phyloP scores from a whole-genome alignment of 2,329 filamentous ascomycete species.

The Colletotrichum sublineola region DNA sequence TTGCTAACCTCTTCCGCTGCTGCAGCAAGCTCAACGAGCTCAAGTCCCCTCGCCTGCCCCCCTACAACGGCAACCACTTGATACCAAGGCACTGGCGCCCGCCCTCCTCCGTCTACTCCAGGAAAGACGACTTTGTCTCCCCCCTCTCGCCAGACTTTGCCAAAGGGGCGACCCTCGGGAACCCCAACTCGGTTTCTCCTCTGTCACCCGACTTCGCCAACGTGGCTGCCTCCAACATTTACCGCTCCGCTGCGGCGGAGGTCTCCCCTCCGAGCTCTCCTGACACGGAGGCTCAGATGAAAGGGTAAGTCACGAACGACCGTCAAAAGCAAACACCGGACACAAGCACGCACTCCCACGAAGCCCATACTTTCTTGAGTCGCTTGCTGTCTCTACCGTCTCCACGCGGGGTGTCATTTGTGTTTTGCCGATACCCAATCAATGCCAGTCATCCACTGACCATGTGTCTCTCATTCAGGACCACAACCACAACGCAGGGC shows the following conservation, averaged over 20 bases:
- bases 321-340: not conserved
- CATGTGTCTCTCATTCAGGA: conserved; percentile 36
- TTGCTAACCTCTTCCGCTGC: conserved; percentile 25
- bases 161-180: conserved; percentile 40
- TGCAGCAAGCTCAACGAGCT: conserved; percentile 31
- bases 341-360: not conserved
- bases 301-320: conserved; percentile 56
- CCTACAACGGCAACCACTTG: conserved; percentile 12
- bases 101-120: conserved; percentile 40
- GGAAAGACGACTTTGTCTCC: conserved; percentile 30
- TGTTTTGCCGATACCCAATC: conserved; percentile 3
- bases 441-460: conserved; percentile 38
- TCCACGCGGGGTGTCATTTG: conserved; percentile 21
- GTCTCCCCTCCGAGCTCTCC: conserved; percentile 72
- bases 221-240: conserved; percentile 42
- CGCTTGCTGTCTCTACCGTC: conserved; percentile 31
- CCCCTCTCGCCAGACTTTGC: conserved; percentile 38
- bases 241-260: conserved; percentile 48
- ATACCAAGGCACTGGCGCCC: conserved; percentile 37
- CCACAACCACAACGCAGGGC: conserved; percentile 18
- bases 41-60: conserved; percentile 26
- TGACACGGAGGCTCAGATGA: conserved; percentile 55
- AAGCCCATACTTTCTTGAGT: not conserved
- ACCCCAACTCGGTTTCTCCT: conserved; percentile 19
- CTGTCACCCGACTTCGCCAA: conserved; percentile 39